Evolutionary conservation across 495 filamentous ascomycete species (phyloP), one percentile per base, ranked within the genome.

Genomic region (Penicillium tannophilum): DNA sequence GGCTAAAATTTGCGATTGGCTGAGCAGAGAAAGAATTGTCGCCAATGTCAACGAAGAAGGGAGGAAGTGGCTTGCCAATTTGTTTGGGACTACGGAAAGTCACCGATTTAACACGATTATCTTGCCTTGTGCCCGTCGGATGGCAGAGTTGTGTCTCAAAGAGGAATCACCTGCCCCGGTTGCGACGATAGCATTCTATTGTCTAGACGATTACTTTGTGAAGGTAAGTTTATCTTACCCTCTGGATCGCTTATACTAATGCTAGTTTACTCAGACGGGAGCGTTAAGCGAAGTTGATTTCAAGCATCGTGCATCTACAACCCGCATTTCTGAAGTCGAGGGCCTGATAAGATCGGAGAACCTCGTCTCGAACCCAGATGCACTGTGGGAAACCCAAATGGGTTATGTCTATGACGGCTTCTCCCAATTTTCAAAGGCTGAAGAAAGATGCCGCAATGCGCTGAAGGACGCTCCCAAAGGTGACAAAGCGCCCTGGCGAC

Each of bases 351-450:
- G 24, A 33, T 42, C 39, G 39, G 26, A 50, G 1, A 30, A 1
- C 30, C 47, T 17, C 11, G 47, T 17, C 26, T 31, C 24, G 8
- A 50, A 50, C 2, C 31, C 19, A 24, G 35, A 60, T 19, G 8
- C 51, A 10, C 43, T 28, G 3, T 54, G 58, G 52, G 42, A 61
- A 10, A 45, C 28, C 2, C 58, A 61, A 30, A 61, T 61, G 58
- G 58, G 52, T 9, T 36, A n/a, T 12, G 20, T 43, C 31, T 51
- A 4, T 12, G 31, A 20, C 7, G 35, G 17, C 4, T 20, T 50
- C 5, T 12, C 4, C 14, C 20, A 6, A 45, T 9, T 5, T 8
- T 12, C 8, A 5, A 17, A 55, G 30, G 58, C 47, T 16, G 36
- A 44, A 42, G 36, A 35, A 45, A 43, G 52, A 51, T 61, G 58